Evolutionary conservation across 495 filamentous ascomycete genomes (phyloP), one percentile per base, ranked within the genome.

Genomic region (Neurospora sp.): DNA sequence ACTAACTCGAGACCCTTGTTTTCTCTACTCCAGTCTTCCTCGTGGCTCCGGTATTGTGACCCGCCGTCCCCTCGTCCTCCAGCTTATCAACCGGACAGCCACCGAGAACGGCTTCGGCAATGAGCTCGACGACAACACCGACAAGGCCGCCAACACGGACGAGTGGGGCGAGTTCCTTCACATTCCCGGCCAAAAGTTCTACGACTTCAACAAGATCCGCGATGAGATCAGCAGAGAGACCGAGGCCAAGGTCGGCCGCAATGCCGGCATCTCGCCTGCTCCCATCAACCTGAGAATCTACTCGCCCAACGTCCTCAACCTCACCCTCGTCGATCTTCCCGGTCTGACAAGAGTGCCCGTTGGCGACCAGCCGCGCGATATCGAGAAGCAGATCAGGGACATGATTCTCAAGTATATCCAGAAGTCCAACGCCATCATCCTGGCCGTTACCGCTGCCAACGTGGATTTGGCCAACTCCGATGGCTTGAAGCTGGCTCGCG

Each of bases 131-230:
- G 87, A 77, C 62, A 84, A 79, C 71, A 81, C 76, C 72, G 96
- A 98, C 82, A 90, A 90, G 79, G 93, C 93, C 73, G 90, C 93
- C 76, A 99, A 99, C 82, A 81, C 89, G 39, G 94, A 98, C 79
- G 96, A 99, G 83, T 98, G 97, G 91, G 96, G 96, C 84, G 96
- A 99, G 86, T 99, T 99, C 83, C 87, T 98, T 70, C 96, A 99
- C 81, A 93, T 99, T 73, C 96, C 96, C 42, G 96, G 96, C 76
- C 92, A 99, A 85, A 98, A 98, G 85, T 98, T 97, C 87, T 90
- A 89, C 85, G 96, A 99, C 83, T 99, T 99, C 86, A 96, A 97
- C 87, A 97, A 98, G 88, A 97, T 99, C 77, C 90, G 96, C 74
- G 96, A 99, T 48, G 96, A 99, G 85, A 98, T 99, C 78, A 92